Conservation (phyloP, 148 eudicot genomes). For the Camellia granthamiana region DNA sequence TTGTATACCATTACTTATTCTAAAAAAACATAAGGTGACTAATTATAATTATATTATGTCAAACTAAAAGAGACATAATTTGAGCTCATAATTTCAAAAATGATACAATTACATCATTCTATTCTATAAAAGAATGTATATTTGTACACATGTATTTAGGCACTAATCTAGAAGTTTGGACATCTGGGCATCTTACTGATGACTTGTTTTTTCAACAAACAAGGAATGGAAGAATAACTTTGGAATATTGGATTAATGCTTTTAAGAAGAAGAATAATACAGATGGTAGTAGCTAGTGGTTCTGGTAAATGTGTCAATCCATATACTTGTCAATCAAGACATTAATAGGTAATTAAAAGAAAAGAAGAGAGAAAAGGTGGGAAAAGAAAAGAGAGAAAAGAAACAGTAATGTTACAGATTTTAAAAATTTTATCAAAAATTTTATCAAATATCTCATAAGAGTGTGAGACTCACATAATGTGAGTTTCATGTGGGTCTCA, state of each 20-base stretch:
- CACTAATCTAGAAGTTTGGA: conserved; percentile 25
- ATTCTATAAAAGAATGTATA: too few species aligned
- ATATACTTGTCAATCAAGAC: conserved; percentile 16
- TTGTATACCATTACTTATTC: too few species aligned
- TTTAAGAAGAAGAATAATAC: not conserved
- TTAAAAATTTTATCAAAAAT: too few species aligned
- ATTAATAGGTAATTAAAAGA: conserved; percentile 8
- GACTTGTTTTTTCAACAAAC: conserved; percentile 8
- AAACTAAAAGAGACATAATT: too few species aligned
- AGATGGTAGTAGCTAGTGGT: not conserved
- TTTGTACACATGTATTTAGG: conserved; percentile 17
- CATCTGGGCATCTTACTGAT: conserved; percentile 17
- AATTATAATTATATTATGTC: too few species aligned
- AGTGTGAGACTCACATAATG: too few species aligned
- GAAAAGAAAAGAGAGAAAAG: conserved; percentile 4
- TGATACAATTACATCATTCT: too few species aligned
- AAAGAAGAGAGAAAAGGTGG: conserved; percentile 4
- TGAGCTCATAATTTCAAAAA: too few species aligned
- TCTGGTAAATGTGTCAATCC: not conserved
- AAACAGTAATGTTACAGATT: too few species aligned
- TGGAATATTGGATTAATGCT: not conserved
- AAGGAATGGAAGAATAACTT: conserved; percentile 8
- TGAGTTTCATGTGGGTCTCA: too few species aligned
- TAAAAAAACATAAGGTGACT: too few species aligned
- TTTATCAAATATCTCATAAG: too few species aligned